phyloP scores from a whole-genome alignment of 2,329 filamentous ascomycete species.

The Botrytis paeoniae region DNA sequence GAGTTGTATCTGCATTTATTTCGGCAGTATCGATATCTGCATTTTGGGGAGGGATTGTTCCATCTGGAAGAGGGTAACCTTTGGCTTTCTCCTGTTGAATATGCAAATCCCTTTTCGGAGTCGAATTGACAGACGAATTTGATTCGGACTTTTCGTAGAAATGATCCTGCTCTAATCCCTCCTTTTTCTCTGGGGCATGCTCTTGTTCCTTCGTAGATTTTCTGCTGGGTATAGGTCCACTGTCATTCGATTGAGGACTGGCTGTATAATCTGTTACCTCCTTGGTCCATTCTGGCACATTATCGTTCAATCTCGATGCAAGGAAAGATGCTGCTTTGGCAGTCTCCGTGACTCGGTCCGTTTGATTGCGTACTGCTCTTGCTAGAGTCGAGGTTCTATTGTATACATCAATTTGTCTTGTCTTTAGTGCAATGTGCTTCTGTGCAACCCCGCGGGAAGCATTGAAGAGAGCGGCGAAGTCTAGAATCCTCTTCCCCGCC shows the following conservation, averaged over 20 bases:
- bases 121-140: slow-evolving; percentile 41
- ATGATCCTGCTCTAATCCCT: slow-evolving; percentile 49
- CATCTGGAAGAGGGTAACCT: slow-evolving; percentile 47
- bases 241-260: slow-evolving; percentile 27
- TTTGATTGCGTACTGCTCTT: slow-evolving; percentile 59
- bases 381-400: slow-evolving; percentile 62
- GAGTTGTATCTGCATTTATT: slow-evolving; percentile 39
- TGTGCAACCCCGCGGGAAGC: slow-evolving; percentile 66
- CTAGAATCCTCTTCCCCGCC: slow-evolving; percentile 63
- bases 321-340: slow-evolving; percentile 59
- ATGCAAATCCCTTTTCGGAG: slow-evolving; percentile 41
- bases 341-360: slow-evolving; percentile 59
- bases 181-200: slow-evolving; percentile 24
- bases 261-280: slow-evolving; percentile 23
- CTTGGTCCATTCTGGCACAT: slow-evolving; percentile 33
- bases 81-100: slow-evolving; percentile 47
- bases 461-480: slow-evolving; percentile 67
- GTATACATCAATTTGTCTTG: slow-evolving; percentile 59
- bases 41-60: slow-evolving; percentile 46
- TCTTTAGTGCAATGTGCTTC: slow-evolving; percentile 58
- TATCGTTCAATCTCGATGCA: slow-evolving; percentile 55
- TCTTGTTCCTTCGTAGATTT: slow-evolving; percentile 35
- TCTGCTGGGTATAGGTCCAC: slow-evolving; percentile 30
- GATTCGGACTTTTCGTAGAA: slow-evolving; percentile 46
- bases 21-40: slow-evolving; percentile 24